Evolutionary conservation across 139 green algal genomes (phyloP), one percentile per base, ranked within the genome.

Genomic region (Haematococcus lacustris): DNA sequence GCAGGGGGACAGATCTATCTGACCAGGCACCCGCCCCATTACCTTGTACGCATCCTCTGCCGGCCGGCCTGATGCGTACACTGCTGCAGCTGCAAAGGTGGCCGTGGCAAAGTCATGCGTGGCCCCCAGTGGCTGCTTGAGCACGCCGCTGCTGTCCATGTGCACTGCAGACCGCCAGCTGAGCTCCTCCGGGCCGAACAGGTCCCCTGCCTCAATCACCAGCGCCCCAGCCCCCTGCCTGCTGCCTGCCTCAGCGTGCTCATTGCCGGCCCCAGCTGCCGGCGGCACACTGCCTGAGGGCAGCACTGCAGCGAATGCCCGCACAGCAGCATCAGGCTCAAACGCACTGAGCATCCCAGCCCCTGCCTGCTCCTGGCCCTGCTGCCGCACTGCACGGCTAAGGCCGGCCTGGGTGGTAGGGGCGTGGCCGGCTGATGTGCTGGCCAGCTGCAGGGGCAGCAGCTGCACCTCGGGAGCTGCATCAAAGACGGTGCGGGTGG

Each of bases 401-500:
- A 39, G 50, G 37, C 17, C 53, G 21, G 47, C 47, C 13, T 21
- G 13, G 47, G 13, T 57, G 47, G 47, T 21, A 57, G 13, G 13
- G 13, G 47, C 47, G 13, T 13, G 21, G 13, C 47, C 17, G 33
- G 5, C 25, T 23, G 37, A 4, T 32, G 7, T 23, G n/a, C 3
- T n/a, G 21, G 17, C 41, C 3, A 3, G 7, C 4, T 2, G 51
- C 37, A 68, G 34, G 25, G 71, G 28, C 34, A 66, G 23, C 3
- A 67, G 43, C 40, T 41, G n/a, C 3, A 40, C 38, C 1, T 32
- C 28, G 28, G 71, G 71, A 41, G 62, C 62, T 25, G 62, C 63
- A 26, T 71, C 62, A 43, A 76, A 76, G 2, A 63, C 62, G n/a
- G 66, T 71, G 28, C 26, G 30, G 35, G 30, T 28, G 30, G 41